phyloP scores from a whole-genome alignment of 73 alveolate genomes.

The Stentor roeselii region DNA sequence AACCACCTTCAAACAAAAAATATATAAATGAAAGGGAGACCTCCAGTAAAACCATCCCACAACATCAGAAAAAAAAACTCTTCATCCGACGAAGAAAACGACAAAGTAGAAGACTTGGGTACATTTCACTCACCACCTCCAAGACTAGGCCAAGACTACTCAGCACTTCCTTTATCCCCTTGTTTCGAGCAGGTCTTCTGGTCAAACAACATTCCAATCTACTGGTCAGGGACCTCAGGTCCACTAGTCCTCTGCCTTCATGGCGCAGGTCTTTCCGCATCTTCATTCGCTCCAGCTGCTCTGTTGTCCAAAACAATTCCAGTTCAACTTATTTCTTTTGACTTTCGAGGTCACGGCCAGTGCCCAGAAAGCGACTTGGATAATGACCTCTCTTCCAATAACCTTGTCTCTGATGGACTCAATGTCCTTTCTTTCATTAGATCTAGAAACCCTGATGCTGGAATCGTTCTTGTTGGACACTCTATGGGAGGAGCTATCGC shows the following conservation, averaged over 20 bases:
- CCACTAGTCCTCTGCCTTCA: slow-evolving; percentile 91
- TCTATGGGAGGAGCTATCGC: slow-evolving; percentile 98
- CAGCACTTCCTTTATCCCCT: neutral
- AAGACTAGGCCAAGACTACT: slow-evolving; percentile 9
- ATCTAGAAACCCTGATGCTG: slow-evolving; percentile 38
- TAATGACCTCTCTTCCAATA: slow-evolving; percentile 61
- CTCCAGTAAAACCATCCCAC: slow-evolving; percentile 24
- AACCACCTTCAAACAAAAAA: neutral
- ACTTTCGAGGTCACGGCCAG: slow-evolving; percentile 94
- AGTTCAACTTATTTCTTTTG: slow-evolving; percentile 79
- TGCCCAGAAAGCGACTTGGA: slow-evolving; percentile 34
- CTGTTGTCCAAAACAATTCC: slow-evolving; percentile 65
- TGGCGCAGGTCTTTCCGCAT: slow-evolving; percentile 99
- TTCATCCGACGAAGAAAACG: slow-evolving; percentile 34
- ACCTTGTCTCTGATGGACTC: slow-evolving; percentile 71
- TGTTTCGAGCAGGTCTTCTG: slow-evolving; percentile 31
- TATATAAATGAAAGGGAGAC: slow-evolving; percentile 24
- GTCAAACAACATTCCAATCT: slow-evolving; percentile 78
- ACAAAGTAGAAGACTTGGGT: slow-evolving; percentile 2
- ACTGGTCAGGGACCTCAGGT: slow-evolving; percentile 86
- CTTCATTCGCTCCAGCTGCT: slow-evolving; percentile 90
- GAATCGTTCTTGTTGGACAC: slow-evolving; percentile 76
- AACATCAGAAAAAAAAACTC: slow-evolving; percentile 23
- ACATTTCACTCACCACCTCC: slow-evolving; percentile 29
- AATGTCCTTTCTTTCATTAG: slow-evolving; percentile 69